These are phyloP conservation scores for Leccinum arenicola DNA, from an alignment of 768 basidiomycete genomes.

Conservation along the genomic window DNA sequence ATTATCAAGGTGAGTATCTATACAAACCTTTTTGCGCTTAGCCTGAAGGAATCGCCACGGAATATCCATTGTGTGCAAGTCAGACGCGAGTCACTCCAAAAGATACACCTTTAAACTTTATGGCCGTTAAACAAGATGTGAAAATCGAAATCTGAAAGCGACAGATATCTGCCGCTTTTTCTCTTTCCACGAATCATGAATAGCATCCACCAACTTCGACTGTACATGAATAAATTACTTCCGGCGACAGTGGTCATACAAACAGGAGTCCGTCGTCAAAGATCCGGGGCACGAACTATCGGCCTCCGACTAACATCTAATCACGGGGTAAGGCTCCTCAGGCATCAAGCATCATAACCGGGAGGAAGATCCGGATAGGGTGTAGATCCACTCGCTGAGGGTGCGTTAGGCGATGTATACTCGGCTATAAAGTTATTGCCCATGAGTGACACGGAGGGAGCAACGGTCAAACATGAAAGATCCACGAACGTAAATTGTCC, in stretches of 20 bases:
- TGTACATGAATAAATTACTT: background rate
- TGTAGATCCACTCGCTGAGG: conserved; percentile 15
- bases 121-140: background rate
- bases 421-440: conserved; percentile 18
- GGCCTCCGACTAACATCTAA: background rate
- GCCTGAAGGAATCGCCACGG: background rate
- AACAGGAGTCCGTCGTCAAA: background rate
- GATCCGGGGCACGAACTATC: background rate
- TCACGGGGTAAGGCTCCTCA: background rate
- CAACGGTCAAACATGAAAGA: background rate
- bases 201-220: background rate
- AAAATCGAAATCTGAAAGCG: background rate
- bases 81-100: background rate
- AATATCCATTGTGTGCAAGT: background rate
- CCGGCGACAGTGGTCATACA: background rate
- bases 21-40: background rate
- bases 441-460: background rate
- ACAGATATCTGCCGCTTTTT: background rate
- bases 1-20: background rate
- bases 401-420: conserved; percentile 26
- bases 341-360: conserved; percentile 26
- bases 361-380: conserved; percentile 29
- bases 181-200: background rate
- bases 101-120: background rate
- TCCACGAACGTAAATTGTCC: conserved; percentile 31